Evolutionary conservation across 1,139 yeast genomes (phyloP), one percentile per base, ranked within the genome.

Genomic region (Taiozyma sp.): DNA sequence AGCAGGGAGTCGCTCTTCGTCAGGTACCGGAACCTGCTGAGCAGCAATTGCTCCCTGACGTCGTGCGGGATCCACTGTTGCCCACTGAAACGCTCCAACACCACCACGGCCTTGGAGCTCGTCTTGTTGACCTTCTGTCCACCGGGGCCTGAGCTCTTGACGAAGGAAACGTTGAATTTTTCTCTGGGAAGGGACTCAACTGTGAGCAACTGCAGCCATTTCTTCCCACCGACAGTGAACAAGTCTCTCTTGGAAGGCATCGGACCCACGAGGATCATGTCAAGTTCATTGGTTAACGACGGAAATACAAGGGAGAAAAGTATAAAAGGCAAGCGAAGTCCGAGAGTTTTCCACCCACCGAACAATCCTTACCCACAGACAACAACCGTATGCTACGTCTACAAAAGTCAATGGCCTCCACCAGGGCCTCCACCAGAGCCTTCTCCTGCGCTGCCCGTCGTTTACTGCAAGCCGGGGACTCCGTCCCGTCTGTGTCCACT

Each of bases 91-190:
- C 72, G 67, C 2, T 70, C 67, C 0, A 89, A 63, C 4, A 81
- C 71, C 13, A 92, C 67, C 0, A 93, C 82, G 4, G 95, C 96
- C 62, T 91, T 91, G 3, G 93, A 81, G 14, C 83, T 83, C 0
- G 90, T 80, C 56, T 90, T 92, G 66, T 92, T 92, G 16, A 92
- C 97, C 64, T 92, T 88, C 61, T 92, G 98, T 0, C 98, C 98
- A 0, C 98, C 98, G 0, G 97, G 92, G 0, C 98, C 98, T 13
- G 96, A 85, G 0, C 96, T 79, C 54, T 96, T 70, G 49, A 89
- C 81, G 66, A 73, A 91, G 0, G 81, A 66, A 3, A 84, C 68
- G 1, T 71, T 69, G 61, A 87, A 87, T 23, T 71, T 62, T 32
- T 68, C 63, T 12, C 69, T 65, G 0, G 93, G 95, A 1, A 87